A percentile compares a stretch with the other conserved stretches of the same genome.
Conservation (phyloP, 805 yeast genomes). For the Ogataea ramenticola region DNA sequence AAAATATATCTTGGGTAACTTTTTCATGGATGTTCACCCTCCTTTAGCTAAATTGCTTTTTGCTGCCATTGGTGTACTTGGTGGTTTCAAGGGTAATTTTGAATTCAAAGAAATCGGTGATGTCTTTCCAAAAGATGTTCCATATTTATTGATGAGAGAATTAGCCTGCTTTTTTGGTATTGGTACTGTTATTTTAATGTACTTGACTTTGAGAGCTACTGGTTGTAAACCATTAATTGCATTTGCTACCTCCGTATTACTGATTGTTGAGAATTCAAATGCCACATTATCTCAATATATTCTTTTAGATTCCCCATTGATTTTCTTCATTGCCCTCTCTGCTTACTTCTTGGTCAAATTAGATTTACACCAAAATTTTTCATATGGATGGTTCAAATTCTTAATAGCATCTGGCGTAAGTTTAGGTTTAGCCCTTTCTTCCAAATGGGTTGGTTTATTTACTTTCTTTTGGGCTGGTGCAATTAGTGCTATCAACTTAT, state of each 20-base stretch:
- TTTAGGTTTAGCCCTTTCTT: conserved; percentile 65
- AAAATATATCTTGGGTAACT: conserved; percentile 68
- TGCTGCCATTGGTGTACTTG: conserved; percentile 61
- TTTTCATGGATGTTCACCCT: conserved; percentile 85
- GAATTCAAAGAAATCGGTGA: conserved; percentile 62
- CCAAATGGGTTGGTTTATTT: conserved; percentile 83
- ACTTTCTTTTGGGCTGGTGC: conserved; percentile 74
- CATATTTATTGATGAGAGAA: conserved; percentile 63
- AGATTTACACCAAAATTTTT: conserved; percentile 57
- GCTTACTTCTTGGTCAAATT: conserved; percentile 58
- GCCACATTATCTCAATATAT: conserved; percentile 72
- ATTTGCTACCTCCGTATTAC: conserved; percentile 44
- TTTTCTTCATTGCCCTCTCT: conserved; percentile 71
- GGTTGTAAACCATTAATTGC: conserved; percentile 65
- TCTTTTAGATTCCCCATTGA: conserved; percentile 66
- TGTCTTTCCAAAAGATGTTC: conserved; percentile 48
- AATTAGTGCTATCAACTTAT: conserved; percentile 51
- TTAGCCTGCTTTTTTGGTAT: conserved; percentile 65
- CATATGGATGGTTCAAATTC: conserved; percentile 50
- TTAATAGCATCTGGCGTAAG: conserved; percentile 58
- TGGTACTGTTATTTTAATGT: conserved; percentile 56
- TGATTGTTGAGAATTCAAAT: conserved; percentile 60
- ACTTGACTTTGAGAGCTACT: conserved; percentile 61
- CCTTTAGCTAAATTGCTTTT: conserved; percentile 77
- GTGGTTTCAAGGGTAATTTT: conserved; percentile 69